A percentile compares a stretch with the other conserved stretches of the same genome.
phyloP scores from a whole-genome alignment of 768 basidiomycete species.

The Pholiota conissans region DNA sequence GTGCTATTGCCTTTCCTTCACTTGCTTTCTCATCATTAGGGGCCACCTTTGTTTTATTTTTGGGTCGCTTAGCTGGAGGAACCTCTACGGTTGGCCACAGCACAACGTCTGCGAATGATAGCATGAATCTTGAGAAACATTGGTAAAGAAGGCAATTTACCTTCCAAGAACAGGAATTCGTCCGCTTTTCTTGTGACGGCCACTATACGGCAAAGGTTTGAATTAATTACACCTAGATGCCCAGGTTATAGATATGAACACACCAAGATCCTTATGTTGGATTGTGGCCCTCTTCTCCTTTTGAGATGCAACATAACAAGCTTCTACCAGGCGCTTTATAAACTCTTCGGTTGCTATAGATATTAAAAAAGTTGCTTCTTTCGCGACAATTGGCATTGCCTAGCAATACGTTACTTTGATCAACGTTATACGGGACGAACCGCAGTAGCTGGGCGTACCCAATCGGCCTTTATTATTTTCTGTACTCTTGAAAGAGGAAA shows the following conservation, averaged over 20 bases:
- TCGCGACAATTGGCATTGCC: slow-evolving; percentile 77
- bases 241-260: slow-evolving; percentile 25
- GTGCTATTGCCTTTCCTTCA: slow-evolving; percentile 22
- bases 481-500: slow-evolving; percentile 80
- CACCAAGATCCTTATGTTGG: slow-evolving; percentile 80
- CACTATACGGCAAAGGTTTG: too few species aligned
- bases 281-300: slow-evolving; percentile 74
- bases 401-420: slow-evolving; percentile 23
- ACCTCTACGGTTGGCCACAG: slow-evolving; percentile 48
- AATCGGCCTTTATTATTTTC: slow-evolving; percentile 84
- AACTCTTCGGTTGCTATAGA: slow-evolving; percentile 89
- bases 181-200: slow-evolving; percentile 64
- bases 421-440: not conserved
- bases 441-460: slow-evolving; percentile 44
- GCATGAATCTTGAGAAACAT: not conserved
- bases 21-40: too few species aligned
- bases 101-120: slow-evolving; percentile 60
- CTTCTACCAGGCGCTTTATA: slow-evolving; percentile 70
- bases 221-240: too few species aligned
- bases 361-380: slow-evolving; percentile 78
- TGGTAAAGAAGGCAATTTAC: slow-evolving; percentile 31
- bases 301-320: slow-evolving; percentile 68
- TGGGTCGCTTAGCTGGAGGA: slow-evolving; percentile 43
- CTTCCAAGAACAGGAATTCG: slow-evolving; percentile 80
- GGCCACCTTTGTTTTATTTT: slow-evolving; percentile 18